Percentiles rank a stretch among this genome's conserved stretches.
These are phyloP conservation scores for Carnegiea gigantea DNA, from an alignment of 179 eudicot species.

Conservation along the genomic window DNA sequence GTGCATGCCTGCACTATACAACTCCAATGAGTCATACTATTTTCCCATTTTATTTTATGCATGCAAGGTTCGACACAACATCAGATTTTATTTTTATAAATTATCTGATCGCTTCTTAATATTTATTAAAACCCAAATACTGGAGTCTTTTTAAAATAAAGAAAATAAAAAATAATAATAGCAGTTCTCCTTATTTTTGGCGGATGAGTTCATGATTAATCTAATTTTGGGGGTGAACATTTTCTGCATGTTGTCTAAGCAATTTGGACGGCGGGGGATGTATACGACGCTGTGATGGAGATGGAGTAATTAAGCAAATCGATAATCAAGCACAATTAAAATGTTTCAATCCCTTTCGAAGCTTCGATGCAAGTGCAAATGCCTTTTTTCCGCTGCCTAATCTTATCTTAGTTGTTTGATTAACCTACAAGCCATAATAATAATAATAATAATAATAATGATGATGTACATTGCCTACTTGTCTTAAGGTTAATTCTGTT, in stretches of 20 bases:
- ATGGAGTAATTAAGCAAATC: background rate
- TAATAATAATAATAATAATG: background rate
- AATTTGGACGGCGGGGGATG: background rate
- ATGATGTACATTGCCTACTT: background rate
- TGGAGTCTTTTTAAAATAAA: background rate
- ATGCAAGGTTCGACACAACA: no score
- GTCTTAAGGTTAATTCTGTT: background rate
- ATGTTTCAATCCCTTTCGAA: background rate
- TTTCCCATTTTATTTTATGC: no score
- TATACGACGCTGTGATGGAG: background rate
- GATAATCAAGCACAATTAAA: background rate
- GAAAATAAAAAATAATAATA: no score
- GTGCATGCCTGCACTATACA: no score
- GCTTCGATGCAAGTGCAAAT: background rate
- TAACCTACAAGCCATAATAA: background rate
- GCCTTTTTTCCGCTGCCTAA: background rate
- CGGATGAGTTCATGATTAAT: no score
- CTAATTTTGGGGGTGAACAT: background rate
- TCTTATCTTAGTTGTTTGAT: background rate
- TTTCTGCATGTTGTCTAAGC: background rate
- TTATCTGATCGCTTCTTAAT: background rate
- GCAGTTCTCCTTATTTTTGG: background rate
- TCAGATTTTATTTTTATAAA: no score
- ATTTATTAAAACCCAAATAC: background rate
- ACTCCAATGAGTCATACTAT: no score